A percentile compares a stretch with the other conserved stretches of the same genome.
These are phyloP conservation scores for Lyophyllum atratum DNA, from an alignment of 768 basidiomycete genomes.

Conservation along the genomic window DNA sequence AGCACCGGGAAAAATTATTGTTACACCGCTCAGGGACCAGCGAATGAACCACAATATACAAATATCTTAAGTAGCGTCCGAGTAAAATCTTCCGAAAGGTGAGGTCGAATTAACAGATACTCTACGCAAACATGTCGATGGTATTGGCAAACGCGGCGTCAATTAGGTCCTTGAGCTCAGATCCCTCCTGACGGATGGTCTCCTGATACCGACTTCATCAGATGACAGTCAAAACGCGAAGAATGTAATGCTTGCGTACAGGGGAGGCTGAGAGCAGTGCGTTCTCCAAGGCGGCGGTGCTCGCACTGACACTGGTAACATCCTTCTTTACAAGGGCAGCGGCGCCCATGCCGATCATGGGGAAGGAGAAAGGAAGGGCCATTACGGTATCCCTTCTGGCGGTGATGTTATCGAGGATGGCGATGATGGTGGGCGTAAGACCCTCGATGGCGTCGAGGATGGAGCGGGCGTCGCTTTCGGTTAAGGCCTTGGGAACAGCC, in stretches of 20 bases:
- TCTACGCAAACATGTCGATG: conserved; percentile 11
- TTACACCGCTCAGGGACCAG: too few species aligned
- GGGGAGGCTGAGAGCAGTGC: conserved; percentile 24
- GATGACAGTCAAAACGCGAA: background rate
- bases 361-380: conserved; percentile 24
- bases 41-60: too few species aligned
- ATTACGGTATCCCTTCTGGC: conserved; percentile 27
- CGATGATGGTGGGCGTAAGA: conserved; percentile 27
- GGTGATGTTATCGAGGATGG: conserved; percentile 25
- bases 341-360: conserved; percentile 17
- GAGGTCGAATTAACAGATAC: background rate
- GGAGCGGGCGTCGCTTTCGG: conserved; percentile 21
- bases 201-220: conserved; percentile 15
- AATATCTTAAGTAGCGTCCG: too few species aligned
- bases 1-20: too few species aligned
- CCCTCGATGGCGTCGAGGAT: conserved; percentile 24
- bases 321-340: conserved; percentile 31
- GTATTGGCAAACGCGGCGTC: conserved; percentile 26
- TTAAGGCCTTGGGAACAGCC: conserved; percentile 16
- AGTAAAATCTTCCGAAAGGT: too few species aligned
- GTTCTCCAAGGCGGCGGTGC: conserved; percentile 22
- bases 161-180: conserved; percentile 16
- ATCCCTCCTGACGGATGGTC: conserved; percentile 18
- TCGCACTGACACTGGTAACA: conserved; percentile 23
- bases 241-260: conserved; percentile 17